Conservation (phyloP, 2,329 filamentous ascomycete species). For the Fusarium sp. region DNA sequence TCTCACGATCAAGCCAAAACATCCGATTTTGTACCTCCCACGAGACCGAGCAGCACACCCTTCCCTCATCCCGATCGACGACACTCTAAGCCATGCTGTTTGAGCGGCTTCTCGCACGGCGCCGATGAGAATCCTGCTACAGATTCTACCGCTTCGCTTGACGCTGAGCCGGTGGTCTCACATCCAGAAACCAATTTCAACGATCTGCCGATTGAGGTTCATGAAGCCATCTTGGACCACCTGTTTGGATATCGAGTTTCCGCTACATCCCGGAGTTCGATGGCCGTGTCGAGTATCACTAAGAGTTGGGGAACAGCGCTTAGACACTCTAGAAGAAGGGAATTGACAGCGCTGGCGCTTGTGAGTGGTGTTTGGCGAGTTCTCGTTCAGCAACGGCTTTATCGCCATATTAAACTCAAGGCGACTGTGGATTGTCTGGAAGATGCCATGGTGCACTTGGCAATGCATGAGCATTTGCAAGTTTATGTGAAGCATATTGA, state of each 20-base stretch:
- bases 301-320: conserved; percentile 73
- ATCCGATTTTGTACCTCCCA: conserved; percentile 50
- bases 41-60: conserved; percentile 69
- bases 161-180: conserved; percentile 32
- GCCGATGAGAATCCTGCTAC: conserved; percentile 29
- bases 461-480: conserved; percentile 67
- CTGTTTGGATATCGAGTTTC: conserved; percentile 76
- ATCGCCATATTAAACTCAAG: conserved; percentile 80
- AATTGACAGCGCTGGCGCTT: conserved; percentile 73
- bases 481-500: conserved; percentile 77
- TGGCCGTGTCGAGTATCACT: conserved; percentile 64
- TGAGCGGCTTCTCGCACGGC: conserved; percentile 42
- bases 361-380: conserved; percentile 72
- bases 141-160: conserved; percentile 30
- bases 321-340: conserved; percentile 74
- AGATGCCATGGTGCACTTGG: conserved; percentile 71
- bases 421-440: conserved; percentile 73
- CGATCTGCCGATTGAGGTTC: conserved; percentile 75
- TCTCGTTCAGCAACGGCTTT: conserved; percentile 77
- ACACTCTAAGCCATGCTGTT: conserved; percentile 46
- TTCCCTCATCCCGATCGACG: conserved; percentile 67
- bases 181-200: conserved; percentile 54
- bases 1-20: conserved; percentile 61
- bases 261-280: conserved; percentile 66
- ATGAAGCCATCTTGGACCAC: conserved; percentile 77